Evolutionary conservation across 202 grass and related monocot genomes (phyloP).

Genomic region (Zoysia matrella): DNA sequence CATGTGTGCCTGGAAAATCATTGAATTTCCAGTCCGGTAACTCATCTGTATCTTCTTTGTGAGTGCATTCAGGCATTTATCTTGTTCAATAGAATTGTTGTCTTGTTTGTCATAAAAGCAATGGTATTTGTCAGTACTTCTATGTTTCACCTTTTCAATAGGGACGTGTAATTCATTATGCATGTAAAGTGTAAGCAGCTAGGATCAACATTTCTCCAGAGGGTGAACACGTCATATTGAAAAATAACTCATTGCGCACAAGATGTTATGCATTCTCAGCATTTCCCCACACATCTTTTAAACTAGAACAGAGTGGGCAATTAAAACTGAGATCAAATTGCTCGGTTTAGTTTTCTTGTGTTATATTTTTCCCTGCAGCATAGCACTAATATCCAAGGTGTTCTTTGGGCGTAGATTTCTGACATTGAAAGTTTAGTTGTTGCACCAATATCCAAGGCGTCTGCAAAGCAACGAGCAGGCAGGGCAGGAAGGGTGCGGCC

Average conservation of each 20-base stretch:
- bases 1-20: conserved; percentile 1
- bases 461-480: conserved; percentile 89
- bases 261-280: not conserved
- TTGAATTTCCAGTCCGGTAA: conserved; percentile 8
- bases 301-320: not conserved
- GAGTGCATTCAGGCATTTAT: not conserved
- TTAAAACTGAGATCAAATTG: conserved; percentile 12
- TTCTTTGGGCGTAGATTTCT: conserved; percentile 65
- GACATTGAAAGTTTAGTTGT: conserved; percentile 95
- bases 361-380: conserved; percentile 2
- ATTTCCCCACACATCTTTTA: not conserved
- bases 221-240: not conserved
- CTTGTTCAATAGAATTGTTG: not conserved
- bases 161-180: not conserved
- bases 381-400: conserved; percentile 6
- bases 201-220: not conserved
- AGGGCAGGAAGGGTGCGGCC: conserved; percentile 92
- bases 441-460: conserved; percentile 93
- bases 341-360: not conserved
- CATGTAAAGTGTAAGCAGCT: not conserved
- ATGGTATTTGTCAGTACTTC: not conserved
- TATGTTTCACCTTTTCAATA: conserved; percentile 2
- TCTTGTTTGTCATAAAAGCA: not conserved
- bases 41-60: conserved; percentile 21
- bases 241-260: not conserved